These are phyloP conservation scores for Aspergillus nidulans DNA, from an alignment of 495 filamentous ascomycete genomes.

Conservation along the genomic window DNA sequence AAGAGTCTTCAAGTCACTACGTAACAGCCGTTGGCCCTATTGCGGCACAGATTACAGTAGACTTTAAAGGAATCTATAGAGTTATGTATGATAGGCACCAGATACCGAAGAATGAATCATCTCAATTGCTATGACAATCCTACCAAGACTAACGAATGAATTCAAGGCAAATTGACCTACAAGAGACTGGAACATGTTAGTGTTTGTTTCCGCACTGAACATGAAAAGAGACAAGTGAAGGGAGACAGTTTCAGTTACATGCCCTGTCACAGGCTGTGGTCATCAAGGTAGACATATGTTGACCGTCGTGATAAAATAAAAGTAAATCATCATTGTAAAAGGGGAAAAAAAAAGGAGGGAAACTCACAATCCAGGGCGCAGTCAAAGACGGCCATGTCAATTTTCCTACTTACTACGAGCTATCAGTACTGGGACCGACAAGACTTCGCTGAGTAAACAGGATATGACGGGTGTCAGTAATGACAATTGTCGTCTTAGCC, in stretches of 20 bases:
- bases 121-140: background rate
- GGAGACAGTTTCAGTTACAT: conserved; percentile 51
- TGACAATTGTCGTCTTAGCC: conserved; percentile 48
- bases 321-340: conserved; percentile 68
- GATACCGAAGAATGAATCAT: background rate
- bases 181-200: conserved; percentile 2
- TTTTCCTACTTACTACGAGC: background rate
- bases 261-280: conserved; percentile 87
- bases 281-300: conserved; percentile 89
- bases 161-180: background rate
- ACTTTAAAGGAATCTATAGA: no score
- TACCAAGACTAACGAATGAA: background rate
- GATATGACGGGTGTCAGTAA: conserved; percentile 39
- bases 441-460: conserved; percentile 6
- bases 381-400: background rate
- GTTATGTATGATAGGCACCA: no score
- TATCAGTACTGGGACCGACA: conserved; percentile 12
- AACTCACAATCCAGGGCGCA: conserved; percentile 22
- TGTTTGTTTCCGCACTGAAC: background rate
- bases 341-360: conserved; percentile 1
- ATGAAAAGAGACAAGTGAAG: background rate
- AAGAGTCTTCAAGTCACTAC: no score
- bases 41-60: no score
- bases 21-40: no score
- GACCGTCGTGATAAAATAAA: conserved; percentile 93